phyloP scores from a whole-genome alignment of 768 basidiomycete species.

The Chalciporus pseudorubinellus region DNA sequence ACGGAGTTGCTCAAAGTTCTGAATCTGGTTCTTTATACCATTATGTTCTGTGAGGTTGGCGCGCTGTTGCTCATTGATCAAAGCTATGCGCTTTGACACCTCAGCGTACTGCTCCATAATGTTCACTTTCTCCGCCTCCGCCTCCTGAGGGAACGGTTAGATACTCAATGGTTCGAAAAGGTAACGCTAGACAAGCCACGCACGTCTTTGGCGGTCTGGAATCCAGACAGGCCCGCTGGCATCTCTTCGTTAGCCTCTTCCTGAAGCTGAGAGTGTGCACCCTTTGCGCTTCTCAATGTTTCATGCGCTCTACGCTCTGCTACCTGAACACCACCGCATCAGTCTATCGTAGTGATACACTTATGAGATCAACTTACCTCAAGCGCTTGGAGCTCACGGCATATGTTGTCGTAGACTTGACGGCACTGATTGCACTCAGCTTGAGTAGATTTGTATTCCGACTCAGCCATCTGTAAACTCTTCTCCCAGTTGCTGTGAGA shows the following conservation, averaged over 20 bases:
- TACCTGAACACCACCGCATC: constrained; percentile 9
- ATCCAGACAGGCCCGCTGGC: constrained; percentile 57
- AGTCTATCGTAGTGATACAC: neutral
- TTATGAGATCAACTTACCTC: constrained; percentile 29
- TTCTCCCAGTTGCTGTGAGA: constrained; percentile 46
- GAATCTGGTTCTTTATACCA: constrained; percentile 46
- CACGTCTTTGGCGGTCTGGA: constrained; percentile 56
- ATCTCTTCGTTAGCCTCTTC: constrained; percentile 67
- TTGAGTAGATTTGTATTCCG: constrained; percentile 32
- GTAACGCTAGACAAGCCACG: constrained; percentile 12
- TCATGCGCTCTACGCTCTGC: constrained; percentile 24
- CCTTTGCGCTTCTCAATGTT: constrained; percentile 34
- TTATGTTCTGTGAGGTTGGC: constrained; percentile 44
- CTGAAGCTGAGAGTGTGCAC: constrained; percentile 41
- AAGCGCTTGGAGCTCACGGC: constrained; percentile 31
- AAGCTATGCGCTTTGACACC: constrained; percentile 43
- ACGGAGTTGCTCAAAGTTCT: constrained; percentile 48
- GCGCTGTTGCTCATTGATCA: constrained; percentile 45
- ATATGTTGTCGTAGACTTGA: constrained; percentile 28
- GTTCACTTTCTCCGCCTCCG: constrained; percentile 48
- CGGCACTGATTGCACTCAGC: constrained; percentile 29
- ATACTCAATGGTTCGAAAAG: constrained; percentile 1
- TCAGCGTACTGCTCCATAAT: constrained; percentile 49
- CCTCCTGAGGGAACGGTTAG: constrained; percentile 42
- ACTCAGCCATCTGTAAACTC: constrained; percentile 39